A percentile compares a stretch with the other conserved stretches of the same genome.
Conservation (phyloP, 2,329 filamentous ascomycete species). For the Fusarium redolens region DNA sequence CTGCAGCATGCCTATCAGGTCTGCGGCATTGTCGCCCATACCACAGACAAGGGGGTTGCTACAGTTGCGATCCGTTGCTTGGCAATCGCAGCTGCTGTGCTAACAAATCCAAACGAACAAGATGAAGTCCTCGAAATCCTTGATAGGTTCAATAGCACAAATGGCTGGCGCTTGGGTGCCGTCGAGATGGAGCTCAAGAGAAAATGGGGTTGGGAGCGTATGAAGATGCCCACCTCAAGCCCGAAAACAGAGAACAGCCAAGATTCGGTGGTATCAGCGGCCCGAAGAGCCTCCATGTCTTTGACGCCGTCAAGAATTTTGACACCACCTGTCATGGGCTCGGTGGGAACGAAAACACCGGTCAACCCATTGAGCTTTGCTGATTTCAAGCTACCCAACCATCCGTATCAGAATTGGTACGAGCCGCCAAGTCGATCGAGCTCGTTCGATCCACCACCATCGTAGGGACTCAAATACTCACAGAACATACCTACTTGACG, state of each 20-base stretch:
- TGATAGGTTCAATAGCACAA: constrained; percentile 77
- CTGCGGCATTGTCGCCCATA: constrained; percentile 89
- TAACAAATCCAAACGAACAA: constrained; percentile 77
- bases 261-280: background rate
- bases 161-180: constrained; percentile 80
- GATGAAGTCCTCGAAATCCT: constrained; percentile 84
- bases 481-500: background rate
- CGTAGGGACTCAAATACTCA: background rate
- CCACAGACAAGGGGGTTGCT: constrained; percentile 82
- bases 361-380: constrained; percentile 79
- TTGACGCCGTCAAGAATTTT: constrained; percentile 29
- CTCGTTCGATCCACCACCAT: constrained; percentile 30
- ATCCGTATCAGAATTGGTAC: constrained; percentile 85
- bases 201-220: constrained; percentile 76
- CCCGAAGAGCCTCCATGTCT: constrained; percentile 19
- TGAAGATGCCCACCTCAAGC: constrained; percentile 17
- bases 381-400: constrained; percentile 81
- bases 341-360: constrained; percentile 51
- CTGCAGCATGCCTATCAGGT: constrained; percentile 83
- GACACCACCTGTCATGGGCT: constrained; percentile 44
- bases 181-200: constrained; percentile 79
- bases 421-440: constrained; percentile 71
- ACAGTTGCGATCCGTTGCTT: constrained; percentile 84
- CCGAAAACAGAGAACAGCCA: constrained; percentile 20
- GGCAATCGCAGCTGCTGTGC: constrained; percentile 78